These are phyloP conservation scores for Annulohypoxylon maeteangense DNA, from an alignment of 495 filamentous ascomycete species.

Conservation along the genomic window DNA sequence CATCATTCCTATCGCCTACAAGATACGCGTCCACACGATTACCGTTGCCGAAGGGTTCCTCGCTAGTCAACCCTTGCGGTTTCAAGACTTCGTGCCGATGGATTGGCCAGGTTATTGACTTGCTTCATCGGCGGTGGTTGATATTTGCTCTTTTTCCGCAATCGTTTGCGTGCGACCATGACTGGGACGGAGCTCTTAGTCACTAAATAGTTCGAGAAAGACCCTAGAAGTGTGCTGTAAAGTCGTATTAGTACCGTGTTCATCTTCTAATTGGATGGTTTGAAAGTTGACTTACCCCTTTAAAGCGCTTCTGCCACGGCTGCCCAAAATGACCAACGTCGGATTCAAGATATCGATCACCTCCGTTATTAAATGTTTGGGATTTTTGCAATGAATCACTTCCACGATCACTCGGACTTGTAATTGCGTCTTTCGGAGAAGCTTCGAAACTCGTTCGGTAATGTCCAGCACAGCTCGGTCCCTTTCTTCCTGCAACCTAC, in stretches of 20 bases:
- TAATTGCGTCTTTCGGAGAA: conserved; percentile 87
- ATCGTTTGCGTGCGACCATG: conserved; percentile 87
- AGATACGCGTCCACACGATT: neutral
- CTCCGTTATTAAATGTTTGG: conserved; percentile 84
- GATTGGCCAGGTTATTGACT: conserved; percentile 75
- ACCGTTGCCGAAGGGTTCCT: neutral
- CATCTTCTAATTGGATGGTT: neutral
- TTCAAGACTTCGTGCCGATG: conserved; percentile 69
- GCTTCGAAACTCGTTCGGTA: conserved; percentile 78
- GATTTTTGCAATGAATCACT: conserved; percentile 97
- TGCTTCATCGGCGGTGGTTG: conserved; percentile 68
- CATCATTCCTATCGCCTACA: neutral
- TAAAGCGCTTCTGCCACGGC: conserved; percentile 85
- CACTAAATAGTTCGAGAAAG: conserved; percentile 96
- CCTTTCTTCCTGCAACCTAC: conserved; percentile 79
- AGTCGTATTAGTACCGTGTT: conserved; percentile 13
- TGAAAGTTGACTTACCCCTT: conserved; percentile 76
- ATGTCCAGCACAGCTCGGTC: conserved; percentile 79
- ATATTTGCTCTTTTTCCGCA: conserved; percentile 79
- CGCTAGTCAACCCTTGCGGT: conserved; percentile 73
- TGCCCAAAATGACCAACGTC: conserved; percentile 93
- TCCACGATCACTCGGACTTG: conserved; percentile 93
- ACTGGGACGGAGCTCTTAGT: conserved; percentile 96
- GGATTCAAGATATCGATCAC: conserved; percentile 91
- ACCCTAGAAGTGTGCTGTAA: conserved; percentile 72